Base-by-base conservation (phyloP, 495 filamentous ascomycete species). In the Penicillium flavigenum region DNA sequence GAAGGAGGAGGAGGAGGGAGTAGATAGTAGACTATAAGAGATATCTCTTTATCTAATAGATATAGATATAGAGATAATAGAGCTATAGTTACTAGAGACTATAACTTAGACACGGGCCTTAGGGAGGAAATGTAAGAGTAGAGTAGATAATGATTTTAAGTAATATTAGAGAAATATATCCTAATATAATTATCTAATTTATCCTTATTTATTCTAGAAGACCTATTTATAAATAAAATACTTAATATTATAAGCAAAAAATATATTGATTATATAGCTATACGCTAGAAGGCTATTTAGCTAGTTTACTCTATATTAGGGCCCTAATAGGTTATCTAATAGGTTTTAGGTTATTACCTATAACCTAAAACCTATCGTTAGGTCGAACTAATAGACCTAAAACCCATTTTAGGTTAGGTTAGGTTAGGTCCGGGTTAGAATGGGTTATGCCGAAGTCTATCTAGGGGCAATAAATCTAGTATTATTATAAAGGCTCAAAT, bases 121-220 rank as follows among this genome's bases (percentile, higher is more conserved):
- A 36, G 5, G 31, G 31, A 38, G 47, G 29, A 50, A 50, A 11
- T 17, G 11, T 29, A 36, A 50, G 19, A 50, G n/a, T 19, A 50
- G 31, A 10, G 47, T 11, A 24, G 19, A 50, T 36, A 22, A 50
- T 3, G 3, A 34, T 16, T 50, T 34, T 36, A 22, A 50, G 47
- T 9, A 38, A 22, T 36, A 50, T 22, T 36, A 48, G 29, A 36
- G 14, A 48, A 48, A 32, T 48, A 48, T 48, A 32, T 31, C 27
- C 46, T 20, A 16, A 22, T 47, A 19, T 22, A 36, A 22, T 48
- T 7, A 31, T 48, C 22, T 34, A 20, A 12, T 20, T 20, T 34
- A 24, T 49, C n/a, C 11, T 50, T 24, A 22, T 34, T 32, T 20
- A 22, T 34, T 50, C 47, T 38, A 50, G 46, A 32, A 32, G 17